Evolutionary conservation across 202 grass and related monocot genomes (phyloP).

Genomic region (Brachypodium distachyon): DNA sequence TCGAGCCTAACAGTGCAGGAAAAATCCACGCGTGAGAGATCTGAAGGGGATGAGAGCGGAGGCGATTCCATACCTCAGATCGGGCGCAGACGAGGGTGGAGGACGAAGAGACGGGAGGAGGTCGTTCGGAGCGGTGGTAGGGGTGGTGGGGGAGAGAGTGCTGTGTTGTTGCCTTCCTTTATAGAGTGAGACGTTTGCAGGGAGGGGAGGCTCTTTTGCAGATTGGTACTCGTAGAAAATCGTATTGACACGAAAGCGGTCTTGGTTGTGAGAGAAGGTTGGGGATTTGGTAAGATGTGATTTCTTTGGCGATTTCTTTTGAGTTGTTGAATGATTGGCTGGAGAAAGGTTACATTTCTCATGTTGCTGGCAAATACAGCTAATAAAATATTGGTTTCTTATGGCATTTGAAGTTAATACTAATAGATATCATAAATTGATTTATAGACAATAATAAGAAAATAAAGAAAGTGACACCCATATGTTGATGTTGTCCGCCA

Average conservation of each 20-base stretch:
- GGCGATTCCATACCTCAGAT: neutral
- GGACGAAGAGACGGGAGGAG: neutral
- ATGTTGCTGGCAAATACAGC: neutral
- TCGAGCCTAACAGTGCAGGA: neutral
- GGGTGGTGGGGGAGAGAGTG: neutral
- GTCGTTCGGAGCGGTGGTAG: neutral
- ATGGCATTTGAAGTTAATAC: neutral
- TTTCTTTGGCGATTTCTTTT: conserved; percentile 1
- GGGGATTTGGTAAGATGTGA: conserved; percentile 2
- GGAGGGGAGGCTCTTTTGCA: neutral
- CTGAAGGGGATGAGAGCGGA: neutral
- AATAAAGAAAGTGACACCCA: neutral
- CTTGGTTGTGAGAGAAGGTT: neutral
- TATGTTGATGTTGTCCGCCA: neutral
- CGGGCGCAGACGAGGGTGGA: neutral
- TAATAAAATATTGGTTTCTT: neutral
- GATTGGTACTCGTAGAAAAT: neutral
- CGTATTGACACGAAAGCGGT: neutral
- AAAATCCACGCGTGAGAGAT: neutral
- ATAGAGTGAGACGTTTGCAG: neutral
- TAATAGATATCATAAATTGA: neutral
- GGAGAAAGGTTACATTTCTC: neutral
- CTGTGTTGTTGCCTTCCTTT: neutral
- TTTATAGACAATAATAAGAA: neutral
- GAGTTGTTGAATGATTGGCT: neutral